Evolutionary conservation across 257 asterid species (phyloP), one percentile per base, ranked within the genome.

Genomic region (Solanum appendiculatum): DNA sequence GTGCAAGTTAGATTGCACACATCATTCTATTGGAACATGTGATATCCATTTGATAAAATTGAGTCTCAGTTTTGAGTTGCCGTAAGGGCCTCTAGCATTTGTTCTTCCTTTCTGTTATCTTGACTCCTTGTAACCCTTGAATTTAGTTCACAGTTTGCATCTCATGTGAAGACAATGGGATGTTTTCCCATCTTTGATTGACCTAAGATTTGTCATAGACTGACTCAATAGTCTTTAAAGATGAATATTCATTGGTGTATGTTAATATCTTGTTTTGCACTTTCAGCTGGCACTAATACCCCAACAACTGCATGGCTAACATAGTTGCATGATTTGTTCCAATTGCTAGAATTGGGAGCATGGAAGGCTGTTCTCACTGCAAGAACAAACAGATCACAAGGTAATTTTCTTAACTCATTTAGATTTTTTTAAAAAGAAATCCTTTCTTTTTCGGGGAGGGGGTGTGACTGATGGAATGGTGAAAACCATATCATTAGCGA

Each of bases 301-400:
- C 66, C 66, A 44, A 25, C 64, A 44, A 44, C 51, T 44, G 84
- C 85, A 81, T 66, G 86, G 85, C 86, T 87, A 80, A 68, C 44
- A 72, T 78, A 40, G 78, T 31, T 87, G 23, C 75, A 20, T 60
- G 86, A 31, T 86, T 85, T 25, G 86, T 83, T 88, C 44, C 74
- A 87, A 82, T 87, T 85, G 89, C 89, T 87, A 97, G 99, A 88
- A 94, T 88, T 93, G 96, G 98, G 98, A 92, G 93, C 86, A 80
- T 4, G 97, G 94, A 89, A 92, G 91, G 93, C 68, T 97, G 92
- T 97, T 95, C 89, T 97, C 99, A 56, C 89, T 97, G 89, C 95
- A 97, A 91, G 99, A 95, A 89, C 98, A 97, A 90, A 91, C 93
- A 85, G 90, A 93, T 89, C 98, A 93, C 87, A 97, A 97, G 98